These are phyloP conservation scores for Gracilaria gracilis DNA, from an alignment of 23 red algal genomes.

Conservation along the genomic window DNA sequence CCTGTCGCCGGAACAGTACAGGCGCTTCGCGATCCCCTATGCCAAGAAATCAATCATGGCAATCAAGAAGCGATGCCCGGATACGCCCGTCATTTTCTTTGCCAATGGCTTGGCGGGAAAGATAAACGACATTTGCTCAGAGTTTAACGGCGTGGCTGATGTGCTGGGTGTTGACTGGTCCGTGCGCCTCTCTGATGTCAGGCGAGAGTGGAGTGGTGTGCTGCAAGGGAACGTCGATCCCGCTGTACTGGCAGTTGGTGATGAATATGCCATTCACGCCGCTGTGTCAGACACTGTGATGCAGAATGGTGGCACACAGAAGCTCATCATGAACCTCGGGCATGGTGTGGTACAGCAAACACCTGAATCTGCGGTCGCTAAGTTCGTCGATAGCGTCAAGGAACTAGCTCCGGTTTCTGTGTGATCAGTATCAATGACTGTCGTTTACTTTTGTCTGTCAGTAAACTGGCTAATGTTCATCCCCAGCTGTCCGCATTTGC, in stretches of 20 bases:
- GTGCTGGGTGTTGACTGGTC: conserved; percentile 85
- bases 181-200: conserved; percentile 72
- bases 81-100: conserved; percentile 81
- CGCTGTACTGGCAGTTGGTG: conserved; percentile 61
- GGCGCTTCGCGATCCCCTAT: conserved; percentile 67
- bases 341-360: conserved; percentile 88
- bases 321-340: conserved; percentile 86
- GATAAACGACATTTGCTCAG: conserved; percentile 28
- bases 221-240: conserved; percentile 94
- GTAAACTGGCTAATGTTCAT: not conserved
- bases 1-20: conserved; percentile 83
- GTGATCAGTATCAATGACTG: not conserved
- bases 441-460: not conserved
- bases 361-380: conserved; percentile 76
- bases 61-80: conserved; percentile 50
- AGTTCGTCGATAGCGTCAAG: conserved; percentile 74
- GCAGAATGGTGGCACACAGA: conserved; percentile 55
- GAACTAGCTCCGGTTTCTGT: conserved; percentile 16
- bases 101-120: conserved; percentile 89
- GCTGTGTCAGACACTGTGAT: conserved; percentile 63
- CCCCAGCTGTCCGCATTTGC: too few species aligned
- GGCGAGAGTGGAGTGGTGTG: conserved; percentile 47
- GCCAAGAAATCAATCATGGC: conserved; percentile 2
- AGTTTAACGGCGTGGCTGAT: conserved; percentile 57
- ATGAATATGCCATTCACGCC: conserved; percentile 20